Base-by-base conservation (phyloP, 1,139 yeast genomes). In the Protomyces arabidopsidicola region DNA sequence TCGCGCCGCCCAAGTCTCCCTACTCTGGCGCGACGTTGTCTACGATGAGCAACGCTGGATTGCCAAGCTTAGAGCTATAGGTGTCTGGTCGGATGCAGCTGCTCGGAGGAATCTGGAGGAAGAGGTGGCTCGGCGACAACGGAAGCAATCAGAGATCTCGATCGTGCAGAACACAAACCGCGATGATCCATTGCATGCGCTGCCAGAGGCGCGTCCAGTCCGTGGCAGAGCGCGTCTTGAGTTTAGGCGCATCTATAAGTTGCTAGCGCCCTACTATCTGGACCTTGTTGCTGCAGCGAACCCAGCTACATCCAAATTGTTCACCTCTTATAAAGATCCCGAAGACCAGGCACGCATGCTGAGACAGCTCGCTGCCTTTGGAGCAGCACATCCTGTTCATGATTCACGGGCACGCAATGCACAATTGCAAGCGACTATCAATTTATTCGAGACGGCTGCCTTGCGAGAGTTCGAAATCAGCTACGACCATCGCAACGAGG, bases 391-490 rank as follows among this genome's bases (percentile, higher is more conserved):
- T 53, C 69, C 77, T 63, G 67, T 68, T 68, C 71, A 76, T 65
- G 78, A 74, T 71, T 74, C 69, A 60, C 74, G 75, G 65, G 71
- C 73, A 27, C 71, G 75, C 5, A 27, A 71, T 78, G 39, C 83
- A 80, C 59, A 81, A 83, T 68, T 86, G 59, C 79, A 79, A 45
- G 78, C 87, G 1, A 78, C 86, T n/a, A 75, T 84, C 56, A 95
- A 87, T 70, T 78, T 88, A 45, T 88, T 89, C 72, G 87, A 87
- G 62, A 87, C 82, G 71, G 90, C 95, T 0, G 80, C 88, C 8
- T 72, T 88, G 39, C 76, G 84, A 56, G 96, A 90, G 69, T 79
- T 90, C 68, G 95, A 87, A 65, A 79, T 45, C 83, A 76, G 74
- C 4, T 82, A 82, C 69, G 85, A 82, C 60, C 74, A 78, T 2